Conservation (phyloP, 441 rosid genomes). For the Populus hybrid region DNA sequence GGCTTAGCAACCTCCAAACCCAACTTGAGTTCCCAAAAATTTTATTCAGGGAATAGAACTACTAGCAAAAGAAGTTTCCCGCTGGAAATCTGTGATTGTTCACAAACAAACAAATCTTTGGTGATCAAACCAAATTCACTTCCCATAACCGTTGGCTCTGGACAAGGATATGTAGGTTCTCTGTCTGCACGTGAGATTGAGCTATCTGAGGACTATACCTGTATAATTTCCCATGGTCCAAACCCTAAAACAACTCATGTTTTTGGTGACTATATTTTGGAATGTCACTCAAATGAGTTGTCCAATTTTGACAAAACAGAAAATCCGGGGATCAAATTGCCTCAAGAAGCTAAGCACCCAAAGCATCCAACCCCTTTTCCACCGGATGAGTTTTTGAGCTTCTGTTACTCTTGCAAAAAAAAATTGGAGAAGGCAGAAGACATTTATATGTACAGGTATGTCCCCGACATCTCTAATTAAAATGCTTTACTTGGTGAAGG, state of each 20-base stretch:
- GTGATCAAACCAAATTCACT: slow-evolving; percentile 19
- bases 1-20: background rate
- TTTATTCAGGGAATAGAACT: slow-evolving; percentile 11
- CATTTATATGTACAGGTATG: slow-evolving; percentile 78
- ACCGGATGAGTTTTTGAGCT: slow-evolving; percentile 51
- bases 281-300: slow-evolving; percentile 39
- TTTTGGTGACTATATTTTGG: slow-evolving; percentile 69
- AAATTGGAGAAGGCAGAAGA: slow-evolving; percentile 59
- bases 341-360: slow-evolving; percentile 17
- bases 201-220: slow-evolving; percentile 92
- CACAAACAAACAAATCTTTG: slow-evolving; percentile 18
- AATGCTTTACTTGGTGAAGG: background rate
- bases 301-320: slow-evolving; percentile 22
- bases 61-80: slow-evolving; percentile 3
- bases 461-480: background rate
- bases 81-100: background rate
- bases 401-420: slow-evolving; percentile 74
- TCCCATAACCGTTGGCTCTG: slow-evolving; percentile 26
- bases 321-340: slow-evolving; percentile 14
- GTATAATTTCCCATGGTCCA: slow-evolving; percentile 77
- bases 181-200: slow-evolving; percentile 67
- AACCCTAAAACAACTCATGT: slow-evolving; percentile 81
- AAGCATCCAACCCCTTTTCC: slow-evolving; percentile 16
- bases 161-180: slow-evolving; percentile 21
- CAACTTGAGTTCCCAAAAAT: slow-evolving; percentile 15